Evolutionary conservation across 2,329 filamentous ascomycete species (phyloP).

Genomic region (Talaromyces albobiverticillius): DNA sequence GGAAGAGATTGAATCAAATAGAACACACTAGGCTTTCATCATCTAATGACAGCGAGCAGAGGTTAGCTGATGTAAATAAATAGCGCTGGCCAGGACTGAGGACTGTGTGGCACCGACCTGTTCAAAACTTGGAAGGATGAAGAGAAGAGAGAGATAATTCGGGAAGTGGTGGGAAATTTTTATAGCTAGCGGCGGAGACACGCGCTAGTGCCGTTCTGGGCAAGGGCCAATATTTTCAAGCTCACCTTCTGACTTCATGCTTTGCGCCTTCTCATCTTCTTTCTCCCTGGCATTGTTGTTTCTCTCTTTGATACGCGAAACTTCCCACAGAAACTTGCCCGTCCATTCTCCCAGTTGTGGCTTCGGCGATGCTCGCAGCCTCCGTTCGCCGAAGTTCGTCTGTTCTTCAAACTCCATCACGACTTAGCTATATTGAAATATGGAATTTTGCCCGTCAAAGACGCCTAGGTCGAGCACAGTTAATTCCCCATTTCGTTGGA

Average conservation of each 20-base stretch:
- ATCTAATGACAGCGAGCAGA: constrained; percentile 61
- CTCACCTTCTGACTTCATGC: neutral
- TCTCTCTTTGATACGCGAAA: neutral
- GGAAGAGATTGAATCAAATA: constrained; percentile 67
- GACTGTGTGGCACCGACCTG: constrained; percentile 63
- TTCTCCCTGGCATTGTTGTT: neutral
- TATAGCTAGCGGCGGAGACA: constrained; percentile 19
- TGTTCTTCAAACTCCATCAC: constrained; percentile 23
- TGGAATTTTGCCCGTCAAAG: constrained; percentile 25
- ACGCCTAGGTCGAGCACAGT: constrained; percentile 14
- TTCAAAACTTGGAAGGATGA: constrained; percentile 99
- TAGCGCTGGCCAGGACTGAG: neutral
- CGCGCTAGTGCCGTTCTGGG: constrained; percentile 2
- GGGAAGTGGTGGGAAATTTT: constrained; percentile 13
- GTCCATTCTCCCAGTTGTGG: neutral
- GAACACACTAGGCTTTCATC: constrained; percentile 99
- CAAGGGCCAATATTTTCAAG: neutral
- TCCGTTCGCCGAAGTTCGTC: constrained; percentile 22
- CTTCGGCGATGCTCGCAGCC: constrained; percentile 17
- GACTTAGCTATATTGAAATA: constrained; percentile 37
- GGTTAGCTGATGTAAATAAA: constrained; percentile 16
- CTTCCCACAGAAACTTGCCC: constrained; percentile 13
- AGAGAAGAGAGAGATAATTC: constrained; percentile 56
- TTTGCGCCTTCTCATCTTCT: constrained; percentile 14
- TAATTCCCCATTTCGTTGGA: neutral